Evolutionary conservation across 129 eudicot species (phyloP), one percentile per base, ranked within the genome.

Genomic region (Dittrichia graveolens): DNA sequence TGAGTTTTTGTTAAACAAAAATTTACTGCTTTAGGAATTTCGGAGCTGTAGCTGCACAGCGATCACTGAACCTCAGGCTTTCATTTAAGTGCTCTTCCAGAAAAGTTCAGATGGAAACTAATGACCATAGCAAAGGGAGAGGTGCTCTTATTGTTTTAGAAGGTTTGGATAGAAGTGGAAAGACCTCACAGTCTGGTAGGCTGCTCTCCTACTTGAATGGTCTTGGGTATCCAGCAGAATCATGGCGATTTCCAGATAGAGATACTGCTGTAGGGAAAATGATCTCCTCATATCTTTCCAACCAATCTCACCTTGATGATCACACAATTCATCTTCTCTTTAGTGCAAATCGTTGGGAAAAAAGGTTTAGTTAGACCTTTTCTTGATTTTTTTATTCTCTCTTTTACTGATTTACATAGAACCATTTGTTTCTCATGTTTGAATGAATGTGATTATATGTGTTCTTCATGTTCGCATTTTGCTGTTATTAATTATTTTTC

Each of bases 311-410:
- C 43, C 43, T 92, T 77, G 98, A 89, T 85, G 98, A 92, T 53
- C 96, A 31, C 66, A 83, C 96, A 16, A 83, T 92, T 41, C 96
- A 92, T 78, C 83, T 92, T 5, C 86, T 92, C 48, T 92, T 92
- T 72, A 92, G 96, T 83, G 94, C 94, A 65, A 92, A 92, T 77
- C 96, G 96, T 16, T 92, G 97, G 97, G 97, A 92, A 82, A 92
- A 89, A 81, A 89, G 94, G 97, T 92, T 24, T 69, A 75, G 61
- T 76, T 67, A 56, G 50, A 54, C 57, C 8, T 15, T 57, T 67
- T 63, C 62, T 9, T 74, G 6, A 3, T 3, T 6, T 44, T 7
- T 6, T 24, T 24, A 24, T 24, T 24, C 31, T 24, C 31, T 24
- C 31, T 24, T 24, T 24, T 24, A 24, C 31, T 24, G 31, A 24